A percentile compares a stretch with the other conserved stretches of the same genome.
Conservation (phyloP, 805 yeast species). For the Monosporozyma servazzii region DNA sequence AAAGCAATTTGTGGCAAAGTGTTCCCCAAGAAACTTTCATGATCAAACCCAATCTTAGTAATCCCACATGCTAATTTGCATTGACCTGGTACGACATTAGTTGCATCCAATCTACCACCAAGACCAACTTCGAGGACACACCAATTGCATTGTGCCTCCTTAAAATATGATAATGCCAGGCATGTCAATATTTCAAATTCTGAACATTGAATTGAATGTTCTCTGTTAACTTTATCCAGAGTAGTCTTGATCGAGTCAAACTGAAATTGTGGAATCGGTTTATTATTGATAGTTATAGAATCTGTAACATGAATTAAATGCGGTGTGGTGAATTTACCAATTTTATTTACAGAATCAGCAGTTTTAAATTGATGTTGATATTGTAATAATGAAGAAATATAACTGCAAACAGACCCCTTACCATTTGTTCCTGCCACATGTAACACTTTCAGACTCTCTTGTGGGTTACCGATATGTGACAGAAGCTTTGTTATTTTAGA, state of each 20-base stretch:
- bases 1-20: conserved; percentile 56
- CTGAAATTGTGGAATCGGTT: conserved; percentile 38
- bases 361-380: conserved; percentile 24
- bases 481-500: conserved; percentile 41
- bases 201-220: conserved; percentile 52
- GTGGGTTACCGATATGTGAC: conserved; percentile 57
- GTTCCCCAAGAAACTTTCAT: conserved; percentile 64
- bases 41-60: conserved; percentile 82
- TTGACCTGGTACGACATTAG: conserved; percentile 52
- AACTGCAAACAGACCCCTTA: conserved; percentile 87
- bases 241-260: conserved; percentile 39
- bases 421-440: conserved; percentile 97
- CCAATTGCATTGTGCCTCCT: conserved; percentile 46
- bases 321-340: conserved; percentile 87
- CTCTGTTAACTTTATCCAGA: conserved; percentile 36
- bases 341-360: conserved; percentile 9
- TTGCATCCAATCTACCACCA: conserved; percentile 86
- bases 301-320: conserved; percentile 70
- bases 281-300: conserved; percentile 58
- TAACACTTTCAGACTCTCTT: conserved; percentile 50
- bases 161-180: conserved; percentile 72
- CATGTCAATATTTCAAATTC: conserved; percentile 85
- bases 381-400: conserved; percentile 56
- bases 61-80: conserved; percentile 61
- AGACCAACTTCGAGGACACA: conserved; percentile 92